Conservation (phyloP, 495 filamentous ascomycete species). For the Talaromyces ruber region DNA sequence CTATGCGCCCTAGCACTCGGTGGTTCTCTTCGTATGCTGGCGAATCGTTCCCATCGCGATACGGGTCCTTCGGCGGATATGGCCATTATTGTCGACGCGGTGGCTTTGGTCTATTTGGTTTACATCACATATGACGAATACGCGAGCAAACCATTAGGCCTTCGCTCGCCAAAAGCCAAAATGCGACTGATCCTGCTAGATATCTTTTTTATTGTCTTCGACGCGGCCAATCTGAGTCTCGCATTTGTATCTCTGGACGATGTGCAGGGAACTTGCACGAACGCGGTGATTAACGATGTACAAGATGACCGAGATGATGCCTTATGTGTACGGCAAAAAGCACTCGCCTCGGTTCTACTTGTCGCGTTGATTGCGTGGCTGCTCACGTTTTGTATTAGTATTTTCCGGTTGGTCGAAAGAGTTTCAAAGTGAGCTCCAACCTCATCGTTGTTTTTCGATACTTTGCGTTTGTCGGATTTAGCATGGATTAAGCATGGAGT, state of each 20-base stretch:
- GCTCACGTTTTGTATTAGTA: constrained; percentile 79
- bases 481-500: not conserved
- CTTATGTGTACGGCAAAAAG: constrained; percentile 65
- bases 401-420: constrained; percentile 75
- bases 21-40: constrained; percentile 59
- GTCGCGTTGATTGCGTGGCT: constrained; percentile 85
- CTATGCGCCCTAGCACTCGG: constrained; percentile 74
- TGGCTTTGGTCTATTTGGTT: constrained; percentile 80
- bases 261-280: constrained; percentile 52
- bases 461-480: not conserved
- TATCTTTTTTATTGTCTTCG: constrained; percentile 92
- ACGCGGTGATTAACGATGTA: constrained; percentile 27
- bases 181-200: constrained; percentile 83
- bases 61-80: constrained; percentile 73
- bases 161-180: constrained; percentile 75
- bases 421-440: constrained; percentile 21
- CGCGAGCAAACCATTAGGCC: constrained; percentile 81
- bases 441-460: not conserved
- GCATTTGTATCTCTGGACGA: constrained; percentile 79
- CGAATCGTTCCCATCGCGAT: constrained; percentile 31
- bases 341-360: constrained; percentile 71
- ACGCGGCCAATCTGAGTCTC: constrained; percentile 81
- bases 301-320: constrained; percentile 29
- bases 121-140: constrained; percentile 98
- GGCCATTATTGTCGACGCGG: constrained; percentile 81